A percentile compares a stretch with the other conserved stretches of the same genome.
Evolutionary conservation across 495 filamentous ascomycete species (phyloP).

Genomic region (Apodospora peruviana): DNA sequence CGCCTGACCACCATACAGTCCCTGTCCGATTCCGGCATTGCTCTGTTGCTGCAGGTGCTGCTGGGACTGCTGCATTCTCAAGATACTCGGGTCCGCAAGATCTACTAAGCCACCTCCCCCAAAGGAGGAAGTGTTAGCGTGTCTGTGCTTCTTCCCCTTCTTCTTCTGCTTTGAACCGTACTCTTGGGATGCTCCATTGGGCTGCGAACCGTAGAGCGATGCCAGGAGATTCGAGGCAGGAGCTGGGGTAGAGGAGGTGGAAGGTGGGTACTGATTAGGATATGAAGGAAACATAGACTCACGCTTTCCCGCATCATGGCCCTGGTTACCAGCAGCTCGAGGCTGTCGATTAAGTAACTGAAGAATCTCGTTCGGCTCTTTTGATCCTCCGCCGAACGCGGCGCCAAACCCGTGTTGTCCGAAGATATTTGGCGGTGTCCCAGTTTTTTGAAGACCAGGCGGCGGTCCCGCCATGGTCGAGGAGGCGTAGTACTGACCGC

Average conservation of each 20-base stretch:
- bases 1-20: constrained; percentile 82
- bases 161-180: constrained; percentile 94
- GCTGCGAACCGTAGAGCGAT: constrained; percentile 84
- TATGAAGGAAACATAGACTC: constrained; percentile 77
- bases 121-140: constrained; percentile 99
- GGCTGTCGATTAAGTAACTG: constrained; percentile 63
- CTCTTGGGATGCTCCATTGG: constrained; percentile 70
- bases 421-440: constrained; percentile 85
- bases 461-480: constrained; percentile 87
- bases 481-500: constrained; percentile 56
- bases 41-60: constrained; percentile 68
- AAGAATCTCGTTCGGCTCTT: constrained; percentile 73
- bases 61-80: constrained; percentile 91
- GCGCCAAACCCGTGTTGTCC: constrained; percentile 65
- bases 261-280: constrained; percentile 68
- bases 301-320: constrained; percentile 86
- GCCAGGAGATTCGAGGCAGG: constrained; percentile 79
- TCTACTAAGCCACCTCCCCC: constrained; percentile 95
- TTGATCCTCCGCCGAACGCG: constrained; percentile 47
- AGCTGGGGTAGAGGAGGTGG: constrained; percentile 79
- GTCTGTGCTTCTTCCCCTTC: constrained; percentile 99
- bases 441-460: constrained; percentile 89
- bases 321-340: constrained; percentile 54
- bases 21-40: constrained; percentile 76
- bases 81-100: constrained; percentile 99